phyloP scores from a whole-genome alignment of 2,329 filamentous ascomycete genomes.

The Clarireedia paspali region DNA sequence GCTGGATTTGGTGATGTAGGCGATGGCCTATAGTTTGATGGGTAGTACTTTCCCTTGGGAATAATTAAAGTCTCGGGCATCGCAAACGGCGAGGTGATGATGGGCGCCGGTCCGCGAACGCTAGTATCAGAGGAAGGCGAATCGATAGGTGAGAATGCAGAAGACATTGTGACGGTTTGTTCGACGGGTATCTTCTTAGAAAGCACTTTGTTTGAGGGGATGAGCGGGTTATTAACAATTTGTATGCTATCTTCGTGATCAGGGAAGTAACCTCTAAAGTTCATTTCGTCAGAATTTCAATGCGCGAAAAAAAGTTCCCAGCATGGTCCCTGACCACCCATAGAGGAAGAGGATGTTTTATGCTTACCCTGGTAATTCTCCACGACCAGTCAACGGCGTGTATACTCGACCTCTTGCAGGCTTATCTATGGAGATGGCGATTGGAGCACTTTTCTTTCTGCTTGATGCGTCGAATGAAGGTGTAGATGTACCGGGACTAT shows the following conservation, averaged over 20 bases:
- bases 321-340: neutral
- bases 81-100: conserved; percentile 8
- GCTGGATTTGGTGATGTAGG: conserved; percentile 14
- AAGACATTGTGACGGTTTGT: neutral
- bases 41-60: conserved; percentile 56
- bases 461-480: conserved; percentile 14
- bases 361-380: conserved; percentile 51
- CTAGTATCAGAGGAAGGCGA: conserved; percentile 8
- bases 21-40: conserved; percentile 47
- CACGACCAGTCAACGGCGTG: conserved; percentile 44
- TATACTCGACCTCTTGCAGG: conserved; percentile 38
- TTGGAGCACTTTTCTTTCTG: conserved; percentile 38
- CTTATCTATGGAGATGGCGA: conserved; percentile 46
- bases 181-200: neutral
- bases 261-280: conserved; percentile 50
- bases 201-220: conserved; percentile 33
- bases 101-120: conserved; percentile 6
- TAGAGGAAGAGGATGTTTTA: conserved; percentile 5
- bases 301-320: neutral
- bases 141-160: conserved; percentile 20
- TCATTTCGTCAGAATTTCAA: conserved; percentile 4
- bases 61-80: conserved; percentile 27
- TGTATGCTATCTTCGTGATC: conserved; percentile 44
- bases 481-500: neutral
- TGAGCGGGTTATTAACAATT: conserved; percentile 32